phyloP scores from a whole-genome alignment of 164 flowering plant genomes.

The Amborella trichopoda region DNA sequence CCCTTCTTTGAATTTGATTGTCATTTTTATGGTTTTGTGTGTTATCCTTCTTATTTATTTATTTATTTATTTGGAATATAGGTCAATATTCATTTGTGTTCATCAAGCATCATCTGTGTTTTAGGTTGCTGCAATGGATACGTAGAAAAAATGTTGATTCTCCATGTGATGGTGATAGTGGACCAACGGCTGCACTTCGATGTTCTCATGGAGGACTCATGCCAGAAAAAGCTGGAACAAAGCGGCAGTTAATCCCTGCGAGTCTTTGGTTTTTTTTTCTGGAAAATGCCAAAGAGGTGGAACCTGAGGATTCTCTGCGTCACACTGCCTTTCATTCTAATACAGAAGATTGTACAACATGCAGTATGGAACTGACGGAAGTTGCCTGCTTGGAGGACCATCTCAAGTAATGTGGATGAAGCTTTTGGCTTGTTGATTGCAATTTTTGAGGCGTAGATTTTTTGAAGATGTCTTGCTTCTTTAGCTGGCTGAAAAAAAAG shows the following conservation, averaged over 20 bases:
- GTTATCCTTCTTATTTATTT: neutral
- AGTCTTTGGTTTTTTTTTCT: conserved; percentile 66
- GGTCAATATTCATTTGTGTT: too few relatives aligned
- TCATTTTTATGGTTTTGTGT: neutral
- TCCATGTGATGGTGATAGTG: conserved; percentile 86
- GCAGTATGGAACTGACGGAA: conserved; percentile 56
- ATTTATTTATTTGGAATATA: neutral
- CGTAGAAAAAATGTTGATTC: conserved; percentile 65
- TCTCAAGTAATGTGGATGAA: conserved; percentile 34
- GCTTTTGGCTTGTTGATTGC: neutral
- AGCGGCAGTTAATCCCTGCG: conserved; percentile 76
- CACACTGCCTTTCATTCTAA: conserved; percentile 57
- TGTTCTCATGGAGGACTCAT: conserved; percentile 77
- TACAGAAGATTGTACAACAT: conserved; percentile 45
- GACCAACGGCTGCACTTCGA: conserved; percentile 72
- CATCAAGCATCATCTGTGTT: too few relatives aligned
- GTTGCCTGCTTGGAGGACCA: conserved; percentile 65
- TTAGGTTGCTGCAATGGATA: conserved; percentile 89
- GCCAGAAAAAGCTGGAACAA: conserved; percentile 91
- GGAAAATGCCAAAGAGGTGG: conserved; percentile 50
- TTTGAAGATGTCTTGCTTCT: too few relatives aligned
- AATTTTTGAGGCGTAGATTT: neutral
- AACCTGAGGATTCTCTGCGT: conserved; percentile 51
- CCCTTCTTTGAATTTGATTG: neutral
- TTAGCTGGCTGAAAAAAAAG: neutral